Evolutionary conservation across 257 asterid genomes (phyloP).

Genomic region (Rehmannia glutinosa): DNA sequence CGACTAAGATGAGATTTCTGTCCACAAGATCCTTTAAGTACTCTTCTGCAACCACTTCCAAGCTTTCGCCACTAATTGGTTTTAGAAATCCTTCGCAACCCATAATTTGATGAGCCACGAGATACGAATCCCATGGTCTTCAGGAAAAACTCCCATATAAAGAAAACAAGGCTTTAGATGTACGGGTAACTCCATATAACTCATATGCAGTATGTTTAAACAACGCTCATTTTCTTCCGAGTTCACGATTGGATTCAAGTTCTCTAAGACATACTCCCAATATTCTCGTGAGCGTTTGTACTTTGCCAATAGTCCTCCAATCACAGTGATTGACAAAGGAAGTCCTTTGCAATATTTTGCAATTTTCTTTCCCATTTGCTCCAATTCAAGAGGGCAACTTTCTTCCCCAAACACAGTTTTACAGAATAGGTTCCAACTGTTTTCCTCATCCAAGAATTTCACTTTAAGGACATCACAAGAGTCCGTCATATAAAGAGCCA

Average conservation of each 20-base stretch:
- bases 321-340: slow-evolving; percentile 5
- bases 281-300: background rate
- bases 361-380: slow-evolving; percentile 8
- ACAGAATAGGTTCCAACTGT: background rate
- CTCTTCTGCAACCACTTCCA: slow-evolving; percentile 10
- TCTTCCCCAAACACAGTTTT: background rate
- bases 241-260: background rate
- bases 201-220: background rate
- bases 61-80: background rate
- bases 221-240: too few species aligned
- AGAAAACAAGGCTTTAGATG: too few species aligned
- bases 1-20: slow-evolving; percentile 13
- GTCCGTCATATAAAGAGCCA: background rate
- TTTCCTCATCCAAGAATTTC: background rate
- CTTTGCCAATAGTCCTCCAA: background rate
- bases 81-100: slow-evolving; percentile 20
- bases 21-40: slow-evolving; percentile 7
- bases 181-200: background rate
- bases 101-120: slow-evolving; percentile 9
- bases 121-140: background rate
- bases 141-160: background rate
- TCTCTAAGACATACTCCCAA: background rate
- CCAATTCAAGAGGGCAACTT: slow-evolving; percentile 7
- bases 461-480: background rate
- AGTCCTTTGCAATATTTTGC: slow-evolving; percentile 12